Evolutionary conservation across 2,329 filamentous ascomycete genomes (phyloP).

Genomic region (Fusarium nanum): DNA sequence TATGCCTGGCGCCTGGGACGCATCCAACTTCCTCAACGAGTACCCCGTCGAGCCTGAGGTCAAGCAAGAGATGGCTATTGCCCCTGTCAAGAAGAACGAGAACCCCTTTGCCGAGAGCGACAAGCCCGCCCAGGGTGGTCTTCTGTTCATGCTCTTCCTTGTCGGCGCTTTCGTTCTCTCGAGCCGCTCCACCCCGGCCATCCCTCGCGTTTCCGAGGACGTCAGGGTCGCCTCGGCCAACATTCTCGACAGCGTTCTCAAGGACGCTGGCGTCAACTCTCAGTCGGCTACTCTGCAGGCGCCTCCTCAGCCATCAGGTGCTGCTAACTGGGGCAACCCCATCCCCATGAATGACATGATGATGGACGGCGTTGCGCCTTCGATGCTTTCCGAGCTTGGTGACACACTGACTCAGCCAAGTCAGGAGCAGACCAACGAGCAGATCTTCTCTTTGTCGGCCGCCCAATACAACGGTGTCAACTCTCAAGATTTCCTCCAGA

Average conservation of each 20-base stretch:
- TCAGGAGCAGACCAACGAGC: constrained; percentile 87
- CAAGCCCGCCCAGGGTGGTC: constrained; percentile 79
- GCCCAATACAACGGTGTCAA: constrained; percentile 87
- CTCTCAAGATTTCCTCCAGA: constrained; percentile 74
- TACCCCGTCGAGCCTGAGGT: constrained; percentile 71
- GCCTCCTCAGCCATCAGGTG: constrained; percentile 65
- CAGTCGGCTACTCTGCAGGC: constrained; percentile 57
- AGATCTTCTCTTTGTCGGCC: constrained; percentile 86
- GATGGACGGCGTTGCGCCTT: constrained; percentile 60
- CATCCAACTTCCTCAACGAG: constrained; percentile 77
- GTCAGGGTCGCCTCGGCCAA: constrained; percentile 81
- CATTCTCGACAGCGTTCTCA: constrained; percentile 83
- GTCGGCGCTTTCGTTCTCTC: constrained; percentile 97
- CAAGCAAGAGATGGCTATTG: constrained; percentile 69
- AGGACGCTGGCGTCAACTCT: constrained; percentile 75
- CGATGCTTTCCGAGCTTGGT: constrained; percentile 74
- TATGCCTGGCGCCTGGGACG: constrained; percentile 86
- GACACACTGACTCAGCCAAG: constrained; percentile 78
- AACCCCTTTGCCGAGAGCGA: constrained; percentile 61
- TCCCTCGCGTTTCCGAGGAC: constrained; percentile 83
- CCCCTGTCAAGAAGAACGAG: constrained; percentile 64
- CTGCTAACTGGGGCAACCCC: constrained; percentile 51
- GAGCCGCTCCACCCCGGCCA: constrained; percentile 77
- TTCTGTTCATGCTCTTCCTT: constrained; percentile 95
- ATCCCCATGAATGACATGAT: constrained; percentile 59